Conservation (phyloP, 495 filamentous ascomycete genomes). For the Hypoxylon perforatum region DNA sequence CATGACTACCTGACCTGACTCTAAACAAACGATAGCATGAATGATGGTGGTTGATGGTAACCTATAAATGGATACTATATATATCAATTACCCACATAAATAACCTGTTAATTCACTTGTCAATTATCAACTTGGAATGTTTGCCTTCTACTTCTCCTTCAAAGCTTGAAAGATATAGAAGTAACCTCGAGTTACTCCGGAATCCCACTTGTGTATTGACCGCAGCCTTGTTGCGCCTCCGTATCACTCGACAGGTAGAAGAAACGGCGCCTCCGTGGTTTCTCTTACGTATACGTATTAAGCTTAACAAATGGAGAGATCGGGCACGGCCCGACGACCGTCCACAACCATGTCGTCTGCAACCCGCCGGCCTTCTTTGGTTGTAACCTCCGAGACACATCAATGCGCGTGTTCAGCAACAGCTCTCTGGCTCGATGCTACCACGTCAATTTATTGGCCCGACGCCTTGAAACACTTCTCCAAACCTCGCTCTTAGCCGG, state of each 20-base stretch:
- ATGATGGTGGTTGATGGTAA: too few species aligned
- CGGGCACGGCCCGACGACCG: constrained; percentile 32
- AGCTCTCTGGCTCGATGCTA: neutral
- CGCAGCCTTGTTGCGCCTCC: constrained; percentile 16
- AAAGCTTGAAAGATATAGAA: too few species aligned
- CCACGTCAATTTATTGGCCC: constrained; percentile 18
- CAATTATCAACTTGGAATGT: too few species aligned
- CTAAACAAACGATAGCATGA: too few species aligned
- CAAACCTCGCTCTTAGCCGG: constrained; percentile 8
- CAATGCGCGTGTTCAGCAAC: constrained; percentile 31
- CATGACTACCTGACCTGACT: too few species aligned
- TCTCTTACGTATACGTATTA: constrained; percentile 22
- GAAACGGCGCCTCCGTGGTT: constrained; percentile 11
- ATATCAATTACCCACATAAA: too few species aligned
- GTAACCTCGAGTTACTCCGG: neutral
- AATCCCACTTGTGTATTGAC: constrained; percentile 19
- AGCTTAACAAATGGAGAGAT: constrained; percentile 7
- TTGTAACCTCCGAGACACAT: constrained; percentile 38
- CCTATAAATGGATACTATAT: too few species aligned
- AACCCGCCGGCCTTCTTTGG: constrained; percentile 25
- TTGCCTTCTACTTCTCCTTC: too few species aligned
- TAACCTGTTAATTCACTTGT: too few species aligned
- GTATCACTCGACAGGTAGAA: constrained; percentile 7
- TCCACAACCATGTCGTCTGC: constrained; percentile 10
- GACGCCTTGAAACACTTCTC: constrained; percentile 26